These are phyloP conservation scores for Calonectria pauciramosa DNA, from an alignment of 2,329 filamentous ascomycete species.

Conservation along the genomic window DNA sequence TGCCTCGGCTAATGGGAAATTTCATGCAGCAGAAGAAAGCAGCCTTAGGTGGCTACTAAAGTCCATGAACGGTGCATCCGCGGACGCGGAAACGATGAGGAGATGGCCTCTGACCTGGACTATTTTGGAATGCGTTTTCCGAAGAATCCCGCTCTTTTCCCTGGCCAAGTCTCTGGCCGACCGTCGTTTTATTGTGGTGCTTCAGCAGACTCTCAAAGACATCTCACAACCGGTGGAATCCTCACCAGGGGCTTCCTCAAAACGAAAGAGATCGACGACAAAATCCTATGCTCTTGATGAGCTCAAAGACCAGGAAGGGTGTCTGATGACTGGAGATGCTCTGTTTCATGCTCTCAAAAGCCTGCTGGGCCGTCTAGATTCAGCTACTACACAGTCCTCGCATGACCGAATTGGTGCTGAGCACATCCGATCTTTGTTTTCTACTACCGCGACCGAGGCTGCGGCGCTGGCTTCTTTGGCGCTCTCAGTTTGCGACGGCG, in stretches of 20 bases:
- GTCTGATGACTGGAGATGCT: slow-evolving; percentile 62
- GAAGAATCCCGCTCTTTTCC: slow-evolving; percentile 76
- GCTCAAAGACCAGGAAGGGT: slow-evolving; percentile 56
- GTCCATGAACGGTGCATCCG: slow-evolving; percentile 65
- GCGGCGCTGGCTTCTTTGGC: slow-evolving; percentile 61
- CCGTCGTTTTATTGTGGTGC: slow-evolving; percentile 74
- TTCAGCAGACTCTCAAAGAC: slow-evolving; percentile 77
- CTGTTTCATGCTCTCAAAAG: slow-evolving; percentile 62
- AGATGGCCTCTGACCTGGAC: slow-evolving; percentile 72
- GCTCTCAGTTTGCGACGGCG: slow-evolving; percentile 59
- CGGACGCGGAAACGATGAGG: slow-evolving; percentile 65
- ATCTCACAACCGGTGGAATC: slow-evolving; percentile 54
- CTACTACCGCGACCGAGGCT: slow-evolving; percentile 61
- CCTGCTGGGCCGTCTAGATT: slow-evolving; percentile 62
- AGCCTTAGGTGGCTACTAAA: slow-evolving; percentile 75
- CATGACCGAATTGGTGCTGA: slow-evolving; percentile 68
- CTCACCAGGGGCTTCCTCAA: slow-evolving; percentile 48
- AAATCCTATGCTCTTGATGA: slow-evolving; percentile 55
- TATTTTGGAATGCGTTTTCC: slow-evolving; percentile 72
- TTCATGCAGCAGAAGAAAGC: slow-evolving; percentile 69
- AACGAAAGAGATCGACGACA: slow-evolving; percentile 61
- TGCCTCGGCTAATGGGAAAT: slow-evolving; percentile 55
- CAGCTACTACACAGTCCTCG: slow-evolving; percentile 50
- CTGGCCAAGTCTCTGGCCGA: slow-evolving; percentile 80
- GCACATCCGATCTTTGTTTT: slow-evolving; percentile 71